Evolutionary conservation across 2,329 filamentous ascomycete species (phyloP).

Genomic region (Aspergillus quadricinctus): DNA sequence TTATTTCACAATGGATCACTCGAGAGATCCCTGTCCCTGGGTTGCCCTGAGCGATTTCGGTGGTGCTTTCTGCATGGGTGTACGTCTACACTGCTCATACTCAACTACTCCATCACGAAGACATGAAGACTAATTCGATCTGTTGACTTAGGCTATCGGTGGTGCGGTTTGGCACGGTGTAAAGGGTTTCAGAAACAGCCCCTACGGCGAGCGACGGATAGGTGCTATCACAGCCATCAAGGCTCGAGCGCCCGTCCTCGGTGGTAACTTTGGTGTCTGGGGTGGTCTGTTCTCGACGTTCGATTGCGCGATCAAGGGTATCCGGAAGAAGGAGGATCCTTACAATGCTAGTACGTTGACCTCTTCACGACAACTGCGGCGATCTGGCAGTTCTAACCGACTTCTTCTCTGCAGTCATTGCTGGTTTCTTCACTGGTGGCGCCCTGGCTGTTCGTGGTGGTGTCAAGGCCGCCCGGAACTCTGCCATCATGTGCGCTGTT

Average conservation of each 20-base stretch:
- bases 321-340: slow-evolving; percentile 93
- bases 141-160: slow-evolving; percentile 58
- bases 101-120: background rate
- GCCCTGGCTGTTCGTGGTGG: slow-evolving; percentile 88
- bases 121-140: slow-evolving; percentile 19
- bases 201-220: slow-evolving; percentile 90
- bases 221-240: slow-evolving; percentile 96
- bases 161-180: slow-evolving; percentile 94
- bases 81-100: slow-evolving; percentile 47
- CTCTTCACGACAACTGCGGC: background rate
- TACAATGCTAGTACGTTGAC: slow-evolving; percentile 74
- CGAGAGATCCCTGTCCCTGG: slow-evolving; percentile 93
- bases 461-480: slow-evolving; percentile 86
- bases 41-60: slow-evolving; percentile 97
- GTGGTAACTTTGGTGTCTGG: slow-evolving; percentile 98
- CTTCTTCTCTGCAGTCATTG: slow-evolving; percentile 57
- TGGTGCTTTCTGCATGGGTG: slow-evolving; percentile 94
- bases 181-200: slow-evolving; percentile 87
- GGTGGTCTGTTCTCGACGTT: slow-evolving; percentile 93
- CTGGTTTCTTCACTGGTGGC: slow-evolving; percentile 94
- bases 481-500: slow-evolving; percentile 92
- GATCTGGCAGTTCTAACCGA: too few relatives aligned
- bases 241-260: slow-evolving; percentile 89
- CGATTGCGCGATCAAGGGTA: slow-evolving; percentile 93
- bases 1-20: slow-evolving; percentile 72